A percentile compares a stretch with the other conserved stretches of the same genome.
These are phyloP conservation scores for Astrocystis sublimbata DNA, from an alignment of 495 filamentous ascomycete species.

Conservation along the genomic window DNA sequence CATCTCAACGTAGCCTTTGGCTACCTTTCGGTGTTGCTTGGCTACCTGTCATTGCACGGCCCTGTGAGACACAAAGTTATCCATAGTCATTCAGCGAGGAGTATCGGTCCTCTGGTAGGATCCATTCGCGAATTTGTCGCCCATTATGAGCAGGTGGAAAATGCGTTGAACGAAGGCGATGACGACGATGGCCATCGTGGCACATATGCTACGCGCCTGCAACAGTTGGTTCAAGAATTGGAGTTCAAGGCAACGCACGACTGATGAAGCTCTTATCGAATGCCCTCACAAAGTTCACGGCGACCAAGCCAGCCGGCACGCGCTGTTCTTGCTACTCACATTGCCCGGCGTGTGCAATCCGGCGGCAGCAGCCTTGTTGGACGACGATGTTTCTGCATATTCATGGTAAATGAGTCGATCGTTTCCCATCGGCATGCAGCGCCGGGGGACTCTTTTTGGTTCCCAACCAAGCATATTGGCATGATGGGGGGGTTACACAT, in stretches of 20 bases:
- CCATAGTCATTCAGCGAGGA: constrained; percentile 57
- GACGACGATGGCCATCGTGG: constrained; percentile 45
- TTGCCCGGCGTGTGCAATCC: background rate
- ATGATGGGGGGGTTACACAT: background rate
- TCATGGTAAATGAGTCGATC: too few species aligned
- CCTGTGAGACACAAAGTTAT: constrained; percentile 53
- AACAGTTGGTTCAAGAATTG: constrained; percentile 52
- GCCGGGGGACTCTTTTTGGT: constrained; percentile 4
- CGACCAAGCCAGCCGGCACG: background rate
- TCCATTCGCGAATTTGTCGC: constrained; percentile 82
- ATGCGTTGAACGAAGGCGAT: constrained; percentile 49
- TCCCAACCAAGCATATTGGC: background rate
- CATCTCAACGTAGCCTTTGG: constrained; percentile 86
- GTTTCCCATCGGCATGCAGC: constrained; percentile 12
- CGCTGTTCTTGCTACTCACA: background rate
- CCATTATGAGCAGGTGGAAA: constrained; percentile 74
- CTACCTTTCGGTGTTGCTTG: constrained; percentile 83
- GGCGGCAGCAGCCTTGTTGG: background rate
- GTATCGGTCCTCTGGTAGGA: constrained; percentile 64
- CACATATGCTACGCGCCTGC: constrained; percentile 61
- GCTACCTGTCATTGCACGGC: constrained; percentile 68
- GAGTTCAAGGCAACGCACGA: constrained; percentile 30
- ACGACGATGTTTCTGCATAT: constrained; percentile 13
- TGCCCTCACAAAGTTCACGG: background rate
- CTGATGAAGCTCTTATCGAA: too few species aligned